Base-by-base conservation (phyloP, 1,284 basidiomycete species). In the Ceratobasidium sp. region DNA sequence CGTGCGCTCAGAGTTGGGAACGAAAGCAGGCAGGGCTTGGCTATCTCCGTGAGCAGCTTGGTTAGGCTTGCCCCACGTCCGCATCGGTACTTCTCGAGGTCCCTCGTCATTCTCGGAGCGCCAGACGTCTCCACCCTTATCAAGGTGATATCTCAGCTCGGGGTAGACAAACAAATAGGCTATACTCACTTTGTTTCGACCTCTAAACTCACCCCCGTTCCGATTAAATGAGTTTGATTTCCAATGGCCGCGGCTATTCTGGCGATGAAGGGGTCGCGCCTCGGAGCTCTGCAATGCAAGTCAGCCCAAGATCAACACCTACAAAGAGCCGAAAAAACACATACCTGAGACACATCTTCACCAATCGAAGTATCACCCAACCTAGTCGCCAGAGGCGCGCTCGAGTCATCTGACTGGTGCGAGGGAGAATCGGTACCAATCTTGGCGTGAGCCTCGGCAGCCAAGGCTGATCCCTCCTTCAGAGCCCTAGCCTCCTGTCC, bases 381-480 rank as follows among this genome's bases (percentile, higher is more conserved):
- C 23, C 67, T n/a, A 10, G 16, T 36, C 18, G 55, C 67, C 10
- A 70, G 41, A 8, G 46, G 67, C 4, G 53, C 32, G 55, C 67
- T 70, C 9, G 67, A 70, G 43, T 59, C 67, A 32, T 58, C 67
- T 26, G 67, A 70, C 9, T 55, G 34, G 5, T 70, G 67, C 14
- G 67, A 59, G 8, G 52, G 53, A 10, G 28, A 48, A 28, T 46
- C n/a, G 2, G 41, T 32, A 30, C 55, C 55, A 32, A 36, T 46
- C 18, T 70, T 41, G 41, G 43, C 18, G 59, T 48, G 59, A 5
- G 41, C 21, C 30, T 59, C 67, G 32, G 43, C 18, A 28, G 32
- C 14, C n/a, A 18, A 10, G 21, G 28, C 18, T 3, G 23, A 23
- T 30, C n/a, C 41, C 59, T 61, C 59, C 59, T 46, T 46, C 14